Evolutionary conservation across 768 basidiomycete species (phyloP).

Genomic region (Suillus hirtellus): DNA sequence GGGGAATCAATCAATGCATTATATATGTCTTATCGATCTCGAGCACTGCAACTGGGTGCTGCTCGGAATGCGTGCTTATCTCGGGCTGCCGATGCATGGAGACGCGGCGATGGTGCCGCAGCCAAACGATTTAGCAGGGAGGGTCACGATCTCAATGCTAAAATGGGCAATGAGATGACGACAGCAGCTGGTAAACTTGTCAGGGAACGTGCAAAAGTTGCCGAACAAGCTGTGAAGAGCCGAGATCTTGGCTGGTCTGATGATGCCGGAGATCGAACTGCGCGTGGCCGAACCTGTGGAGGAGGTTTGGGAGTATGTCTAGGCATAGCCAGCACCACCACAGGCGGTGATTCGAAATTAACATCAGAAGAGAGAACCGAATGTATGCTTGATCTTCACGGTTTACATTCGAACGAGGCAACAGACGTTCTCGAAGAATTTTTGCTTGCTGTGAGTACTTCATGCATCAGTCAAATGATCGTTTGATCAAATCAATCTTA

Average conservation of each 20-base stretch:
- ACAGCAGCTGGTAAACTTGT: constrained; percentile 85
- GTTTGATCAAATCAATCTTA: constrained; percentile 33
- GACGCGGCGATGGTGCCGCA: constrained; percentile 91
- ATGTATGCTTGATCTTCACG: constrained; percentile 85
- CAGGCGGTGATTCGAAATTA: constrained; percentile 54
- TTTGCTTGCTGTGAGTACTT: constrained; percentile 71
- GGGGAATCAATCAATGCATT: constrained; percentile 76
- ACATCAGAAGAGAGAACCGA: constrained; percentile 91
- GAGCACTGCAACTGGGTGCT: constrained; percentile 89
- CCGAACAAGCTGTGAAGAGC: constrained; percentile 72
- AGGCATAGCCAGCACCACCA: constrained; percentile 71
- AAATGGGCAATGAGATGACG: constrained; percentile 86
- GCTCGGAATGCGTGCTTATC: constrained; percentile 93
- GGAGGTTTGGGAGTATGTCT: constrained; percentile 83
- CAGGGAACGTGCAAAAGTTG: constrained; percentile 72
- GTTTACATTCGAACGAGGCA: constrained; percentile 91
- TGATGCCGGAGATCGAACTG: constrained; percentile 76
- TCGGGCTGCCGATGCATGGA: constrained; percentile 94
- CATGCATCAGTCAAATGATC: constrained; percentile 6
- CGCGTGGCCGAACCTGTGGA: constrained; percentile 73
- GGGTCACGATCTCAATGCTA: constrained; percentile 89
- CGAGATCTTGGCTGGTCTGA: constrained; percentile 80
- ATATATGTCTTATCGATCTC: constrained; percentile 87
- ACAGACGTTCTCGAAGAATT: constrained; percentile 90
- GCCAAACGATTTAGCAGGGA: constrained; percentile 94